Base-by-base conservation (phyloP, 441 rosid species). In the Isatis lusitanica region DNA sequence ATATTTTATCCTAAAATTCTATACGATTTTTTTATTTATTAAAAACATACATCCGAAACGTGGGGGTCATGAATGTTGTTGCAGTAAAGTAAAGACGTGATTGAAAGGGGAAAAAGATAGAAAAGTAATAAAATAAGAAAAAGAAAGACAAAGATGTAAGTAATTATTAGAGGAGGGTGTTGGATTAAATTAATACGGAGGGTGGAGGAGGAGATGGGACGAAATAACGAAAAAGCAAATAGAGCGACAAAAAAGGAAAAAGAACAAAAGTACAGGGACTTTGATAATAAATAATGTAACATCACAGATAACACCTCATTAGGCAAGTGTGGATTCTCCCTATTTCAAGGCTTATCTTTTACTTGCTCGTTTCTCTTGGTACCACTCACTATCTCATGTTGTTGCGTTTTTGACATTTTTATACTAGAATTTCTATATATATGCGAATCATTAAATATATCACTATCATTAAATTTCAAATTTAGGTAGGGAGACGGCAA, bases 41-140 rank as follows among this genome's bases (percentile, higher is more conserved):
- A 61, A 35, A 68, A 52, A 55, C 56, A 68, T 46, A 55, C 40
- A 75, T 53, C 53, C 65, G 70, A 75, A 75, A 75, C 74, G 74
- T 62, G 70, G 79, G 80, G 76, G 80, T 77, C 73, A 71, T 76
- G 75, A 76, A 63, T 76, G 66, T 70, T 64, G 24, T 70, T 66
- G 75, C 80, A 69, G 74, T 76, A 69, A 76, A 63, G 74, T 39
- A 33, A 36, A 70, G 70, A 64, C 63, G 66, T 76, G 80, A 48
- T 50, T 63, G 75, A 70, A 58, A 57, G 66, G 43, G 11, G 52
- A 28, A 75, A 62, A 69, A 62, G 71, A 44, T 33, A 9, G 40
- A 43, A 74, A 58, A 57, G 47, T 33, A 71, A 57, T 47, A 66
- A 56, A 63, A 46, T 9, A 21, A 44, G 58, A 35, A 8, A 60